These are phyloP conservation scores for Fomitopsis pulvina DNA, from an alignment of 768 basidiomycete genomes.

Conservation along the genomic window DNA sequence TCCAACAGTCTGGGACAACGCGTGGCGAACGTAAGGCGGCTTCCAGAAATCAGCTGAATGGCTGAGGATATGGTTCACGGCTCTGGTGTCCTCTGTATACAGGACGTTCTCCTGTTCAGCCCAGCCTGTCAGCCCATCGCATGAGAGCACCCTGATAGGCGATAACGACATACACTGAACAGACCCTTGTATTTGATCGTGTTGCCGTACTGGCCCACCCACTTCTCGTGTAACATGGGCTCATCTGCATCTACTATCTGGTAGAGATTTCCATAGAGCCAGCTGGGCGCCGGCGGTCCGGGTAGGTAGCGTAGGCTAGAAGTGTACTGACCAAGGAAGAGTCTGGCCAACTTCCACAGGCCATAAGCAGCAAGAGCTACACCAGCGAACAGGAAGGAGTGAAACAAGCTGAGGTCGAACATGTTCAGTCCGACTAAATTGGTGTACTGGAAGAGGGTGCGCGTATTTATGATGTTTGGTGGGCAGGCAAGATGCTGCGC, in stretches of 20 bases:
- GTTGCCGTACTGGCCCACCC: constrained; percentile 8
- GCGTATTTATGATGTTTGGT: too few relatives aligned
- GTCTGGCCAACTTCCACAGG: neutral
- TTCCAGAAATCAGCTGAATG: constrained; percentile 54
- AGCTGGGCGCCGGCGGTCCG: constrained; percentile 40
- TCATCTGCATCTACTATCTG: constrained; percentile 38
- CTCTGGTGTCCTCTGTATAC: constrained; percentile 43
- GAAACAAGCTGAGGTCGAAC: neutral
- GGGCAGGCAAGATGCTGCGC: too few relatives aligned
- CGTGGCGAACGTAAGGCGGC: constrained; percentile 32
- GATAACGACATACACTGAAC: constrained; percentile 3
- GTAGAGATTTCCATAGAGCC: constrained; percentile 43
- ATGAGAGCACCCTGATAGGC: neutral
- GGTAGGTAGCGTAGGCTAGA: constrained; percentile 42
- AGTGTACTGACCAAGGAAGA: neutral
- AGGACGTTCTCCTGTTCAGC: constrained; percentile 7
- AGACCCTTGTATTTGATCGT: constrained; percentile 11
- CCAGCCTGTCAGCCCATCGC: neutral
- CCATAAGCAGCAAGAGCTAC: neutral
- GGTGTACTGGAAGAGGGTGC: too few relatives aligned
- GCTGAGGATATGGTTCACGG: constrained; percentile 56
- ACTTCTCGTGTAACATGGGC: constrained; percentile 10
- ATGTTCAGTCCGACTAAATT: too few relatives aligned
- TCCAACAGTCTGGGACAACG: constrained; percentile 35
- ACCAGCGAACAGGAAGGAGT: neutral